phyloP scores from a whole-genome alignment of 352 stramenopile genomes.

The Phytophthora pistaciae region DNA sequence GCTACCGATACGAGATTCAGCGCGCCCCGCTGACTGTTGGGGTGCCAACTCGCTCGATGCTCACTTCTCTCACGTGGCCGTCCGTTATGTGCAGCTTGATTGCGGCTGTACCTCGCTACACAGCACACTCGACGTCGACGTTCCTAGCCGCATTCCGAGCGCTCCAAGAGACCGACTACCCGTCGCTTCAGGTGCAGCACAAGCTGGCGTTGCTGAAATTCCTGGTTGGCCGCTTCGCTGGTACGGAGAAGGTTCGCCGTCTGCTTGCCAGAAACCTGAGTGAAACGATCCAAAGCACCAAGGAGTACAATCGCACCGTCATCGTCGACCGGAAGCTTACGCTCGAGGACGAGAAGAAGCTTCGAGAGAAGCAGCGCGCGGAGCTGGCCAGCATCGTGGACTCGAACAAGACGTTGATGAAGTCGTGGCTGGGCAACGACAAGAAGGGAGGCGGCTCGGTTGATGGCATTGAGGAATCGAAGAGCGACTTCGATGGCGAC shows the following conservation, averaged over 20 bases:
- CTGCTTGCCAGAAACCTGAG: slow-evolving; percentile 69
- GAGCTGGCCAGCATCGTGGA: slow-evolving; percentile 65
- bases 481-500: slow-evolving; percentile 42
- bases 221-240: slow-evolving; percentile 63
- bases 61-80: slow-evolving; percentile 86
- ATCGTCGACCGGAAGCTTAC: slow-evolving; percentile 73
- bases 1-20: slow-evolving; percentile 85
- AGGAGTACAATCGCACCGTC: slow-evolving; percentile 78
- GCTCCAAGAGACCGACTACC: slow-evolving; percentile 64
- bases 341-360: slow-evolving; percentile 84
- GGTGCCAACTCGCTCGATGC: slow-evolving; percentile 79
- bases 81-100: slow-evolving; percentile 76
- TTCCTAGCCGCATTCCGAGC: slow-evolving; percentile 61
- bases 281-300: slow-evolving; percentile 64
- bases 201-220: slow-evolving; percentile 83
- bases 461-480: slow-evolving; percentile 51
- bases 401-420: slow-evolving; percentile 67
- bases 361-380: slow-evolving; percentile 75
- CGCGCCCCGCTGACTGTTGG: slow-evolving; percentile 83
- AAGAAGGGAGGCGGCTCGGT: slow-evolving; percentile 51
- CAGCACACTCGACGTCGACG: slow-evolving; percentile 40
- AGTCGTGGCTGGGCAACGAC: slow-evolving; percentile 63
- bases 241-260: slow-evolving; percentile 71
- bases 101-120: slow-evolving; percentile 76
- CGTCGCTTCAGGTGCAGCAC: slow-evolving; percentile 55